These are phyloP conservation scores for Sedum album DNA, from an alignment of 164 flowering plant species.

Conservation along the genomic window DNA sequence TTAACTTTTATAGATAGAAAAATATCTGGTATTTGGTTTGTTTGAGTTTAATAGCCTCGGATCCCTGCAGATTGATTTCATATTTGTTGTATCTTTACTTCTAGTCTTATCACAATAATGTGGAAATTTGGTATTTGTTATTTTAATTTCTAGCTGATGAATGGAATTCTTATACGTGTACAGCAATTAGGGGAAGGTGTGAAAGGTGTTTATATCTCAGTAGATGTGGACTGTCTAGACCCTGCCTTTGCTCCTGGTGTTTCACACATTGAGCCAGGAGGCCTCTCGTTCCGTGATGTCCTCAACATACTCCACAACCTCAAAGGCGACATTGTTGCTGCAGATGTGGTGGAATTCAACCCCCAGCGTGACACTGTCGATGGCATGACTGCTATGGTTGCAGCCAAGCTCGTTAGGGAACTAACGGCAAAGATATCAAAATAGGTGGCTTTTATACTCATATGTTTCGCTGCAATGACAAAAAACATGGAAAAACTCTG, in stretches of 20 bases:
- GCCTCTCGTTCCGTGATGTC: conserved; percentile 92
- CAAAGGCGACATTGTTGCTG: conserved; percentile 82
- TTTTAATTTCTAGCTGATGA: not conserved
- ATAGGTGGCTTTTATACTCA: conserved; percentile 17
- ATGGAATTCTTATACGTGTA: not conserved
- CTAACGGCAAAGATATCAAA: conserved; percentile 81
- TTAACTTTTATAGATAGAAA: not conserved
- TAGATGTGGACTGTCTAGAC: conserved; percentile 89
- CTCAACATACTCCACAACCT: conserved; percentile 92
- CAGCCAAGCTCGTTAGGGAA: conserved; percentile 94
- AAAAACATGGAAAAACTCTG: not conserved
- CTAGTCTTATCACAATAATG: not conserved
- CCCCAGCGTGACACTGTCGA: conserved; percentile 99
- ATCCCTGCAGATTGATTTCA: not conserved
- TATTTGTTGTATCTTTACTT: too few relatives aligned
- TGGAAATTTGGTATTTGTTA: not conserved
- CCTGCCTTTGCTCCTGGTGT: conserved; percentile 99
- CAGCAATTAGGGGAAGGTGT: conserved; percentile 97
- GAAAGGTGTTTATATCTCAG: conserved; percentile 85
- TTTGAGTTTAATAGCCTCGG: too few relatives aligned
- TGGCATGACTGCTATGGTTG: conserved; percentile 99
- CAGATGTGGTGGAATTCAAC: conserved; percentile 94
- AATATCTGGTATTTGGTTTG: not conserved
- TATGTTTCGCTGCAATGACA: not conserved
- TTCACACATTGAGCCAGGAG: conserved; percentile 98